These are phyloP conservation scores for Hypsizygus marmoreus DNA, from an alignment of 768 basidiomycete genomes.

Conservation along the genomic window DNA sequence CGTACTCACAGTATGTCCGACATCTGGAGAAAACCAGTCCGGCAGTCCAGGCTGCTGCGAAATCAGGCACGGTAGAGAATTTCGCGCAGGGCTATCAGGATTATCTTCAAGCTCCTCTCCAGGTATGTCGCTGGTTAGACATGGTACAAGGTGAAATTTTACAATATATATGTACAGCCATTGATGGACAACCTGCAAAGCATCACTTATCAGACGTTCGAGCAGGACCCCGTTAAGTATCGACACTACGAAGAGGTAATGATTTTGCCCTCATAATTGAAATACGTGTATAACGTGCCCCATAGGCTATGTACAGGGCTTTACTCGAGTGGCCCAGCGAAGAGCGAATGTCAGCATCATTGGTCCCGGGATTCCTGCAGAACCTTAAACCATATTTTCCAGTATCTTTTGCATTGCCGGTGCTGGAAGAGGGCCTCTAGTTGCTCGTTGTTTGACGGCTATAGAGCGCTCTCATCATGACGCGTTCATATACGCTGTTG, in stretches of 20 bases:
- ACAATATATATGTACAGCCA: constrained; percentile 53
- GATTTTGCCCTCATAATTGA: too few species aligned
- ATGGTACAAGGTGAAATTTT: constrained; percentile 2
- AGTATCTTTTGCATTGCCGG: constrained; percentile 92
- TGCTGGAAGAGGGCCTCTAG: constrained; percentile 92
- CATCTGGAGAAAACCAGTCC: constrained; percentile 82
- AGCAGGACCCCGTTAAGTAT: constrained; percentile 97
- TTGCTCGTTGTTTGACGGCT: constrained; percentile 81
- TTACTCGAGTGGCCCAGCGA: constrained; percentile 68
- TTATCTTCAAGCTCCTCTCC: constrained; percentile 91
- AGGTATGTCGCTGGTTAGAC: constrained; percentile 47
- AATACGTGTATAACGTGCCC: too few species aligned
- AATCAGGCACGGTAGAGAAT: constrained; percentile 78
- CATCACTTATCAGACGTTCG: constrained; percentile 95
- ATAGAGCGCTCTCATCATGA: constrained; percentile 63
- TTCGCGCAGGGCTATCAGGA: constrained; percentile 95
- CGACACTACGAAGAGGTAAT: constrained; percentile 94
- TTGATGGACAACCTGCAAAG: constrained; percentile 97
- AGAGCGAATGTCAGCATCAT: constrained; percentile 59
- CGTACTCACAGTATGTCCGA: constrained; percentile 88
- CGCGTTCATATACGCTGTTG: constrained; percentile 81
- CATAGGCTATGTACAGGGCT: constrained; percentile 78
- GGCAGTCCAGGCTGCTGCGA: constrained; percentile 60
- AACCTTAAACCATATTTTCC: constrained; percentile 7
- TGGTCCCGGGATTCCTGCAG: constrained; percentile 8